These are phyloP conservation scores for Shiraia bambusicola DNA, from an alignment of 2,329 filamentous ascomycete genomes.

Conservation along the genomic window DNA sequence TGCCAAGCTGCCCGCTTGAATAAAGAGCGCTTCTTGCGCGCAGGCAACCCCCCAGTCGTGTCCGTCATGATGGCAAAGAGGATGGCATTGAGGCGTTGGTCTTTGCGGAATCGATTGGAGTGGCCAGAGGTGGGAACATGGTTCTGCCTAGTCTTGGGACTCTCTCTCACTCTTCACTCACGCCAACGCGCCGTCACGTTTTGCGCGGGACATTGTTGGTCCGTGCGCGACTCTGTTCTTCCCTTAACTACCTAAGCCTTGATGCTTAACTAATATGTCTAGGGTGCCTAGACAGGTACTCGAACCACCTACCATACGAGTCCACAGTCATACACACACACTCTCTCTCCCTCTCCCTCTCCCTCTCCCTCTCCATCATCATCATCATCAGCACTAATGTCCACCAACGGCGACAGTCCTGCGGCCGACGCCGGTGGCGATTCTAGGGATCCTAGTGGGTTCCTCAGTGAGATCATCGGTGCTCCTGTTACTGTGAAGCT, in stretches of 20 bases:
- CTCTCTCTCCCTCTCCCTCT: slow-evolving; percentile 2
- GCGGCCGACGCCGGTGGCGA: slow-evolving; percentile 62
- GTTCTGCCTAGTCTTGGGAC: slow-evolving; percentile 1
- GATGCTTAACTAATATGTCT: no score
- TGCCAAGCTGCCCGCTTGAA: slow-evolving; percentile 60
- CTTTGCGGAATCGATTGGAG: background rate
- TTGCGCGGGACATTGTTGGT: slow-evolving; percentile 14
- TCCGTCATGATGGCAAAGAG: slow-evolving; percentile 34
- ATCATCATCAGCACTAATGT: slow-evolving; percentile 15
- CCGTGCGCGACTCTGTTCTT: background rate
- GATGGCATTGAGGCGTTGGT: slow-evolving; percentile 7
- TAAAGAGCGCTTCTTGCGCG: slow-evolving; percentile 50
- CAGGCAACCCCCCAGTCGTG: slow-evolving; percentile 14
- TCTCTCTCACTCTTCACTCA: background rate
- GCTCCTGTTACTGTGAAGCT: slow-evolving; percentile 94
- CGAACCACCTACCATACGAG: no score
- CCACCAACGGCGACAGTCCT: slow-evolving; percentile 64
- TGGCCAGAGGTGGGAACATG: background rate
- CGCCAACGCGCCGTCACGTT: slow-evolving; percentile 38
- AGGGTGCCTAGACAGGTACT: no score
- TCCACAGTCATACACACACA: background rate
- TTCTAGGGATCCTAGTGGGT: slow-evolving; percentile 89
- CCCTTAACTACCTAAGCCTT: no score
- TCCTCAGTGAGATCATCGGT: slow-evolving; percentile 91
- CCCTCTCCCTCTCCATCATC: no score